Base-by-base conservation (phyloP, 257 asterid genomes). In the Verbascum thapsus region DNA sequence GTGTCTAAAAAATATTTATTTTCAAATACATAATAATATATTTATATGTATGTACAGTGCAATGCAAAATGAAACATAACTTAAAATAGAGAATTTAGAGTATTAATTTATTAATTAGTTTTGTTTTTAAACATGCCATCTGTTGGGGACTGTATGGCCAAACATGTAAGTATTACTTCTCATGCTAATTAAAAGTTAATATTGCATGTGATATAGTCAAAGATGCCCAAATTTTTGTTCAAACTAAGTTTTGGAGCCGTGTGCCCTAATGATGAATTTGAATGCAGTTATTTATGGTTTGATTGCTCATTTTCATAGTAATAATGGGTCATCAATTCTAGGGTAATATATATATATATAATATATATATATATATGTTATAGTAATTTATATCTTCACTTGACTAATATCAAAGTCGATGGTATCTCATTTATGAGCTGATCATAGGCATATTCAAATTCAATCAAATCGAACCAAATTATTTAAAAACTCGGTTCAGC, bases 241-340 rank as follows among this genome's bases (percentile, higher is more conserved):
- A 69, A 81, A 72, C 71, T 63, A 40, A 68, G 66, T 72, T 56
- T 11, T 13, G 52, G 18, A 77, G 76, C 77, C 73, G 75, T 68
- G 69, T 67, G 55, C 6, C 58, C 67, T 67, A 68, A 78, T 80
- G 65, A 80, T 83, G 68, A 63, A 42, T 70, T 78, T 71, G 75
- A 80, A 80, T 59, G 66, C 50, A 45, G 52, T 59, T 64, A 45
- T 60, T 55, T 57, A 4, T 44, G 55, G 22, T 49, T 30, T 30
- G 13, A 30, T 54, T 54, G 20, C 12, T 39, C 10, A 39, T 1
- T 12, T n/a, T 9, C 44, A 39, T 12, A 12, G 44, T 39, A 17
- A 44, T 44, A 2, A 39, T 5, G 6, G 2, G 12, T 7, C 12
- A 39, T 39, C n/a, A n/a, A n/a, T n/a, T n/a, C n/a, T n/a, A n/a